Evolutionary conservation across 305 asterid genomes (phyloP), one percentile per base, ranked within the genome.

Genomic region (Rubia peregrina): DNA sequence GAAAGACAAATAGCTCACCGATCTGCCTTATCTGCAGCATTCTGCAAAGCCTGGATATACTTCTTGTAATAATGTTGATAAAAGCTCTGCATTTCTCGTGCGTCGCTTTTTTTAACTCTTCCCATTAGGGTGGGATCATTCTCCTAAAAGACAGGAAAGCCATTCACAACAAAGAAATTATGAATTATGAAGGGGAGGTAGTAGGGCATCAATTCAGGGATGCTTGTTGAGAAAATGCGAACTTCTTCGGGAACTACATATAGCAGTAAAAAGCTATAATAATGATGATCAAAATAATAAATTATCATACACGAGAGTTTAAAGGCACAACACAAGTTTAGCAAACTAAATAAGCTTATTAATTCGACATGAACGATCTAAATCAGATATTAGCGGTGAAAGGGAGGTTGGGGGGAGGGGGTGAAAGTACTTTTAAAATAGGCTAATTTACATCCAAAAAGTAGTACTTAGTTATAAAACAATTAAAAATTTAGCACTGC

Each of bases 1-100:
- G 43, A 64, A 70, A 42, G 70, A 49, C 60, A 65, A 33, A 77
- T 62, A 42, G 79, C 96, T 76, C 78, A 94, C 99, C 96, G 98
- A 76, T 91, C 74, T 89, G 30, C 99, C 83, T 91, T 91, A 72
- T 88, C 99, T 48, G 98, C 96, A 71, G 96, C 99, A 84, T 91
- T 94, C 83, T 94, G 99, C 87, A 94, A 82, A 71, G 99, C 99
- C 83, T 94, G 97, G 72, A 94, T 91, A 80, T 94, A 94, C 77
- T 94, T 91, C 80, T 86, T 91, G 87, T 94, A 91, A 84, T 94
- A 94, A 84, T 88, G 98, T 81, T 91, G 99, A 80, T 94, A 94
- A 84, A 94, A 94, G 89, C 99, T 91, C 88, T 94, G 99, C 99
- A 94, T 91, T 86, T 94, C 99, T 61, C 97, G 96, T 30, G 98